Base-by-base conservation (phyloP, 164 flowering plant genomes). In the Malania oleifera region DNA sequence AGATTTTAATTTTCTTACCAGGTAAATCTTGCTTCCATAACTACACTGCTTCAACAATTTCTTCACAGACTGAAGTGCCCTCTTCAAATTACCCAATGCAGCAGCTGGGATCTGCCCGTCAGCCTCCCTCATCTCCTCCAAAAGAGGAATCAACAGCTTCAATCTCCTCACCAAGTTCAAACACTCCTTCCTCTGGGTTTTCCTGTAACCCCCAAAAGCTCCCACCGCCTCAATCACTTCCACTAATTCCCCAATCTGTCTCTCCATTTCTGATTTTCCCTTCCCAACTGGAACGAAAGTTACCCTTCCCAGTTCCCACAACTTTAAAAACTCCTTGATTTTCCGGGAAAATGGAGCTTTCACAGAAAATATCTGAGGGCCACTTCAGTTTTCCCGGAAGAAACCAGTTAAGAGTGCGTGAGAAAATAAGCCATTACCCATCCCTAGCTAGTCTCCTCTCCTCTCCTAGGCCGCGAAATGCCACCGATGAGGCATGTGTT, bases 1-100 rank as follows among this genome's bases (percentile, higher is more conserved):
- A 22, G 6, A 49, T 22, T 22, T 51, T 52, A 0, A 74, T 18
- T 28, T 27, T 9, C 81, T 53, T 15, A 87, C 95, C 89, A 87
- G 69, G 63, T 64, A 80, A 63, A 90, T 81, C 73, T 90, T 90
- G 67, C 77, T 74, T 7, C 74, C 74, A 37, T 31, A 49, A 56
- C 34, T 60, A 29, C 77, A 70, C 19, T 29, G 13, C 70, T 67
- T 70, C 55, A 70, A 46, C 57, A 73, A 38, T 52, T 67, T 67
- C 64, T 67, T 70, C 17, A 73, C 73, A 31, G 61, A 41, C 19
- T 56, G 11, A 34, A 73, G 71, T 2, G 77, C 66, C 39, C 56
- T 59, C 27, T 47, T 62, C 62, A 73, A 38, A 46, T 37, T 18
- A 47, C 20, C 62, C 53, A 64, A 37, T 26, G 39, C 68, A 14